Evolutionary conservation across 345 rosid genomes (phyloP), one percentile per base, ranked within the genome.

Genomic region (Isatis tinctoria): DNA sequence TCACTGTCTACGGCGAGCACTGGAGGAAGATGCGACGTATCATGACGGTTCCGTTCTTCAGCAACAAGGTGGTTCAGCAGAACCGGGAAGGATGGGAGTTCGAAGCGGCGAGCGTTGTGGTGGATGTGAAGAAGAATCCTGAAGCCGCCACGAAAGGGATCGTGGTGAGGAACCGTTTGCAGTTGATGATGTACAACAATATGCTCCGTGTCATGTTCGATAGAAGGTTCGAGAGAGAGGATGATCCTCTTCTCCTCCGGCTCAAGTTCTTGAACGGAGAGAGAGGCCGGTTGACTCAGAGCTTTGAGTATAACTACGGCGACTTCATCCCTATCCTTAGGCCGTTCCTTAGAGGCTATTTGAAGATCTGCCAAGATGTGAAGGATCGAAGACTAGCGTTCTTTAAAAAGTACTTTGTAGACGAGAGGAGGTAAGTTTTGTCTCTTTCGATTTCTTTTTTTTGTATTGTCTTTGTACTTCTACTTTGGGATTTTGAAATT

Each of bases 11-110:
- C 72, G 99, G 99, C 0, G 99, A 96, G 65, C 99, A 96, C 74
- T 96, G 99, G 99, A 73, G 99, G 69, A 96, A 96, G 86, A 96
- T 95, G 99, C 45, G 98, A 56, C 60, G 99, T 67, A 95, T 95
- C 84, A 95, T 95, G 99, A 95, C 99, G 20, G 99, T 95, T 24
- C 99, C 99, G 0, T 96, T 96, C 70, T 96, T 96, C 82, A 96
- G 98, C 18, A 88, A 84, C 83, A 93, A 88, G 51, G 98, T 93
- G 0, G 98, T 93, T 10, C 97, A 88, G 8, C 95, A 81, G 72
- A 85, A 93, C 72, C 68, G 90, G 2, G 54, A 70, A n/a, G 91
- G 97, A 0, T 87, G 96, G 96, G 91, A 96, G 18, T 81, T 67
- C 11, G 96, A 96, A 83, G 96, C 91, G 0, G 97, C 85, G 2